A percentile compares a stretch with the other conserved stretches of the same genome.
These are phyloP conservation scores for Kentomonas sorsogonicus DNA, from an alignment of 208 protist genomes.

Conservation along the genomic window DNA sequence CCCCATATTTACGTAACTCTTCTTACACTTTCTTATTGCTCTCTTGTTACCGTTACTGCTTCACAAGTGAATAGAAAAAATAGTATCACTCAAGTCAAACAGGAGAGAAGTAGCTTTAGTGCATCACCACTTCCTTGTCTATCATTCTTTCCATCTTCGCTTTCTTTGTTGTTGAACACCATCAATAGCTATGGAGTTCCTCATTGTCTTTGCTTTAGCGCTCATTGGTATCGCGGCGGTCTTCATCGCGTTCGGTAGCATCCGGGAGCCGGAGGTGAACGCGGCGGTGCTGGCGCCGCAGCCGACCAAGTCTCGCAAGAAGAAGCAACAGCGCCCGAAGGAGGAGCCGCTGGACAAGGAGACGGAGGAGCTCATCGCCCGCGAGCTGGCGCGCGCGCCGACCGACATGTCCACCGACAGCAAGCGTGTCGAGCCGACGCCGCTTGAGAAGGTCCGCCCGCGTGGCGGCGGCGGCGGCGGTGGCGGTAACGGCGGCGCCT, in stretches of 20 bases:
- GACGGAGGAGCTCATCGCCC: constrained; percentile 60
- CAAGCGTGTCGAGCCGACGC: constrained; percentile 29
- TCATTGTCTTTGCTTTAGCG: constrained; percentile 57
- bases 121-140: neutral
- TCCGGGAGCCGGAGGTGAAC: constrained; percentile 33
- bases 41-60: no score
- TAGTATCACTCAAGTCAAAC: neutral
- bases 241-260: constrained; percentile 63
- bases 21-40: neutral
- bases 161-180: neutral
- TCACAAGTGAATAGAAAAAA: constrained; percentile 1
- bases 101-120: neutral
- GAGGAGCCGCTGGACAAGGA: constrained; percentile 52
- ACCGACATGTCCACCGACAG: constrained; percentile 50
- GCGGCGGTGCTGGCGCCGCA: neutral
- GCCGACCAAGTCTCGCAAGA: constrained; percentile 33
- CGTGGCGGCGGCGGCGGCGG: constrained; percentile 24
- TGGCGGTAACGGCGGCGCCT: no score
- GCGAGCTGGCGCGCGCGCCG: constrained; percentile 45
- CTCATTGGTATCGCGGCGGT: constrained; percentile 54
- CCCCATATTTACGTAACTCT: no score
- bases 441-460: constrained; percentile 37
- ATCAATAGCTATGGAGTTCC: constrained; percentile 49
- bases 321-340: constrained; percentile 24
- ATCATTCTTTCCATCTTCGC: constrained; percentile 4